Evolutionary conservation across 192 early-diverging fungal species (phyloP), one percentile per base, ranked within the genome.

Genomic region (Funneliformis geosporum): DNA sequence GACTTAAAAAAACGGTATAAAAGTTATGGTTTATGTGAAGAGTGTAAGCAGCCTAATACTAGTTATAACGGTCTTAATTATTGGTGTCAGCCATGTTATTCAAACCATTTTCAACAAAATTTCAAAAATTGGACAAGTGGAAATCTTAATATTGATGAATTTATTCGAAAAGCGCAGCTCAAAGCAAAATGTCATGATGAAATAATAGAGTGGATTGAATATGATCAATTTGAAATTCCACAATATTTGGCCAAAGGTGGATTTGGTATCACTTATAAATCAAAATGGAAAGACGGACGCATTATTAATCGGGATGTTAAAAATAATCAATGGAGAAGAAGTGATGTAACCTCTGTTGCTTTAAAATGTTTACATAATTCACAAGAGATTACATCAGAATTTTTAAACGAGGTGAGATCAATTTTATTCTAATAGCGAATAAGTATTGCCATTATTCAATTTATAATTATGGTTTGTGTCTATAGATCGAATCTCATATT

Each of bases 41-140:
- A 2, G 2, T 33, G 9, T 44, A 44, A 44, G 9, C 43, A 9
- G 5, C 43, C 43, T 44, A 44, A 44, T 9, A 44, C 9, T 44
- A 9, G 8, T 44, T 5, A 44, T 44, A 2, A 33, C 2, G 33
- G 33, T 33, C 33, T 33, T 33, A 0, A 33, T 2, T 10, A 9
- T 44, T 60, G 59, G 59, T 60, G 59, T 60, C 59, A 60, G 5
- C n/a, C n/a, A 60, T 60, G 59, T 23, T 0, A 60, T 3, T 3
- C 59, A 0, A 23, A 5, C 4, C 14, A 14, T 2, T 70, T 70
- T 69, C 67, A 42, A 42, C 11, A 42, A 8, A 16, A 69, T 55
- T 74, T 74, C 33, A 46, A 16, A 33, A 60, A 25, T 14, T 73
- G 71, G 71, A 73, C 71, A 10, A 73, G 44, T 47, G 44, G 38